Conservation (phyloP, 176 grass and related monocot species). For the Avena sativa region DNA sequence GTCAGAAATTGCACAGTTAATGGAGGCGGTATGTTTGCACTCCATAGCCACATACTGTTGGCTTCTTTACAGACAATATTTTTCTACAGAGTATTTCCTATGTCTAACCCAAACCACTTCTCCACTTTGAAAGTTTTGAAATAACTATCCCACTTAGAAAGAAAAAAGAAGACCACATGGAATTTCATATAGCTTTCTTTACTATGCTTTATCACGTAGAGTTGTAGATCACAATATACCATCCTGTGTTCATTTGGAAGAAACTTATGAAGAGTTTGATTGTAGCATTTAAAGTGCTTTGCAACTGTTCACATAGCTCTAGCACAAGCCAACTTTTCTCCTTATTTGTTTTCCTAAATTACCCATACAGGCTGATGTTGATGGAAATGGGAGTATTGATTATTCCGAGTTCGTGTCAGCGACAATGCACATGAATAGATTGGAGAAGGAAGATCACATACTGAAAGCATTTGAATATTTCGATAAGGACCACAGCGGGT, state of each 20-base stretch:
- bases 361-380: conserved; percentile 85
- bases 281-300: conserved; percentile 8
- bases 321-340: not conserved
- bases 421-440: conserved; percentile 99
- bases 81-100: not conserved
- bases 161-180: not conserved
- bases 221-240: not conserved
- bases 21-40: conserved; percentile 88
- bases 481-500: conserved; percentile 98
- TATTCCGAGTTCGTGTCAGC: conserved; percentile 95
- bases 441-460: conserved; percentile 96
- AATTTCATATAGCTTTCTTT: not conserved
- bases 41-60: not conserved
- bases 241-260: conserved; percentile 10
- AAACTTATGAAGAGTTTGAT: conserved; percentile 8
- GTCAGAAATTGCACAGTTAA: conserved; percentile 89
- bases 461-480: conserved; percentile 99
- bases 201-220: conserved; percentile 21
- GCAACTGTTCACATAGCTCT: conserved; percentile 23
- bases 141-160: not conserved
- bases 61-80: conserved; percentile 6
- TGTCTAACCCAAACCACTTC: conserved; percentile 18
- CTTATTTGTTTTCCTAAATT: conserved; percentile 37
- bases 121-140: conserved; percentile 17
- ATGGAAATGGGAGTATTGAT: conserved; percentile 99